A percentile compares a stretch with the other conserved stretches of the same genome.
Evolutionary conservation across 805 yeast genomes (phyloP).

Genomic region (Zygosaccharomyces siamensis): DNA sequence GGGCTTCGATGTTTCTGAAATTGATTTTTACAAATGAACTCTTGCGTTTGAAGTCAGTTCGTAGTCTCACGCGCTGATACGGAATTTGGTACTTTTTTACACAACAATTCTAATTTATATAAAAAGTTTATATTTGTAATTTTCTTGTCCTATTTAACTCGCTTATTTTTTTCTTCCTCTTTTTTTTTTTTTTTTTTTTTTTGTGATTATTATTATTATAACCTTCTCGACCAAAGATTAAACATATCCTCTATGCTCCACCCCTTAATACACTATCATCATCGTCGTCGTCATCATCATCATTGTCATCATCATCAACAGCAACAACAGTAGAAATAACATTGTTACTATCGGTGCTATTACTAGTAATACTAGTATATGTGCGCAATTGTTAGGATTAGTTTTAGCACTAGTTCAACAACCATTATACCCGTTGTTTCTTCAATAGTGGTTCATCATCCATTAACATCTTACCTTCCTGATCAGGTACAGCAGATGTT

Average conservation of each 20-base stretch:
- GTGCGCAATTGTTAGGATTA: neutral
- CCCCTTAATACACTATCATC: no score
- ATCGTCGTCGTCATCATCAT: no score
- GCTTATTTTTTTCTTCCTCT: neutral
- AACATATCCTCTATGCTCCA: no score
- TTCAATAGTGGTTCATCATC: slow-evolving; percentile 17
- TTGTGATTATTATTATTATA: neutral
- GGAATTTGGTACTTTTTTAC: neutral
- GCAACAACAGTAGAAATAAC: no score
- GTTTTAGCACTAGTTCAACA: neutral
- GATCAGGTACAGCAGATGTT: slow-evolving; percentile 14
- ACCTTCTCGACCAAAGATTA: neutral
- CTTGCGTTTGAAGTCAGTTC: neutral
- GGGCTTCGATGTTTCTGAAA: neutral
- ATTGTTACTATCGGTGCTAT: no score
- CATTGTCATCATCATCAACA: no score
- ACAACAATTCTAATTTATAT: slow-evolving; percentile 1
- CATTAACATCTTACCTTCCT: slow-evolving; percentile 13
- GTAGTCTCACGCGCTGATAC: neutral
- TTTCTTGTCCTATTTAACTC: neutral
- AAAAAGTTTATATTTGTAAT: neutral
- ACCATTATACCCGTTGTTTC: slow-evolving; percentile 14
- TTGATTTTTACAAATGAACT: neutral
- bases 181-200: neutral
- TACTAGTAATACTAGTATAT: no score